These are phyloP conservation scores for Tuber umbilicatum DNA, from an alignment of 495 filamentous ascomycete species.

Conservation along the genomic window DNA sequence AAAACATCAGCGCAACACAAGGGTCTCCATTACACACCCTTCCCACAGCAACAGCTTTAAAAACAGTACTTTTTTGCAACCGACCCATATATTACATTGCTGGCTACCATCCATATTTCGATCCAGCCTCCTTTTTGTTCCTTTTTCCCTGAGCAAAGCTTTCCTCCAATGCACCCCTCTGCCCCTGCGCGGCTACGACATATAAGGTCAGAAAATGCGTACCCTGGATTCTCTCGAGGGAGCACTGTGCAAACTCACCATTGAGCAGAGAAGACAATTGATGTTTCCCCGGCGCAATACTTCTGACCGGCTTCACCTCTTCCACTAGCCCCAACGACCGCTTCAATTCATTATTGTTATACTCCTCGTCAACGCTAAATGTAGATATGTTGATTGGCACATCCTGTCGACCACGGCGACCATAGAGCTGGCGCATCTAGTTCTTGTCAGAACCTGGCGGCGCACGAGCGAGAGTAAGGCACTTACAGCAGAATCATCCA, in stretches of 20 bases:
- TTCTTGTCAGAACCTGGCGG: neutral
- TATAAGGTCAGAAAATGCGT: neutral
- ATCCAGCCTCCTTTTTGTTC: conserved; percentile 41
- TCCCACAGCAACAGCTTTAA: neutral
- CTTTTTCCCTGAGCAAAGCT: conserved; percentile 39
- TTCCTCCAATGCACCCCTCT: conserved; percentile 41
- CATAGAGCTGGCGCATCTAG: conserved; percentile 42
- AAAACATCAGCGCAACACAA: conserved; percentile 4
- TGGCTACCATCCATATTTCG: conserved; percentile 40
- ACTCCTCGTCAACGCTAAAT: conserved; percentile 42
- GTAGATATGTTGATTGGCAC: conserved; percentile 36
- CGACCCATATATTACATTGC: neutral
- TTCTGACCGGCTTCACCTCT: conserved; percentile 41
- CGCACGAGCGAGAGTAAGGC: neutral
- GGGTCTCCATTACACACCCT: conserved; percentile 8
- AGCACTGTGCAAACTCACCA: conserved; percentile 17
- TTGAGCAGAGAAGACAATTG: conserved; percentile 39
- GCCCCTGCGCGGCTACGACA: conserved; percentile 36
- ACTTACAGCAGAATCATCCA: conserved; percentile 37
- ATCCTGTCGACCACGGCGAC: conserved; percentile 33
- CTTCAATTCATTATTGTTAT: conserved; percentile 40
- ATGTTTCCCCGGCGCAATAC: conserved; percentile 40
- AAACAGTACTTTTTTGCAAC: conserved; percentile 4
- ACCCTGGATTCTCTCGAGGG: neutral
- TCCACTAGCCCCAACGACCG: conserved; percentile 33